Evolutionary conservation across 768 basidiomycete species (phyloP).

Genomic region (Pseudohyphozyma bogoriensis): DNA sequence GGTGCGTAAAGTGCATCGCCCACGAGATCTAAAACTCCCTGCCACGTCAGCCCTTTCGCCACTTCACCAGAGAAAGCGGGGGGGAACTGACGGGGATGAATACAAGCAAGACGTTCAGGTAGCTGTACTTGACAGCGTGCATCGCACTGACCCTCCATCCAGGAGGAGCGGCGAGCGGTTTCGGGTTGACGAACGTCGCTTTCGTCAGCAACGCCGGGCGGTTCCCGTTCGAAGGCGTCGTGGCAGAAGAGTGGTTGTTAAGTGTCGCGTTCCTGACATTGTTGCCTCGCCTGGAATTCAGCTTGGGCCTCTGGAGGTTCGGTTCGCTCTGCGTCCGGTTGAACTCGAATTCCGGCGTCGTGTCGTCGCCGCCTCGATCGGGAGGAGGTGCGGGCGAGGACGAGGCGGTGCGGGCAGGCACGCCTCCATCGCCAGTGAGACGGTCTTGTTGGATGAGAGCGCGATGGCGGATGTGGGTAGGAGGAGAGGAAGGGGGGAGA

Average conservation of each 20-base stretch:
- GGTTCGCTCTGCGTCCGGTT: neutral
- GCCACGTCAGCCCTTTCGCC: neutral
- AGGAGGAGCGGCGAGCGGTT: slow-evolving; percentile 16
- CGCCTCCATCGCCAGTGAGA: neutral
- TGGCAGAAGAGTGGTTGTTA: neutral
- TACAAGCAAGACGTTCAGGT: slow-evolving; percentile 32
- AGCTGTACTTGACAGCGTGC: slow-evolving; percentile 21
- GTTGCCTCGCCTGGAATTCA: neutral
- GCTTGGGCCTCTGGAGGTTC: neutral
- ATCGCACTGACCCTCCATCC: slow-evolving; percentile 9
- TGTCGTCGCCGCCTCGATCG: neutral
- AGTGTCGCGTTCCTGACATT: neutral
- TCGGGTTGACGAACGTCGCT: slow-evolving; percentile 18
- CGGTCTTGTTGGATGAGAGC: neutral
- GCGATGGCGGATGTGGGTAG: neutral
- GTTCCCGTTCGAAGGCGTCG: neutral
- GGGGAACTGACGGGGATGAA: slow-evolving; percentile 17
- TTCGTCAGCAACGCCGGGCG: slow-evolving; percentile 18
- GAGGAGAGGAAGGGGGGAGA: neutral
- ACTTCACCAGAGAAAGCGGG: no score
- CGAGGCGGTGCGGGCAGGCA: neutral
- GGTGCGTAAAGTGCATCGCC: slow-evolving; percentile 25
- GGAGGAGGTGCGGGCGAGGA: neutral
- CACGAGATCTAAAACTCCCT: slow-evolving; percentile 17
- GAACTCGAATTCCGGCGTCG: no score